Evolutionary conservation across 2,329 filamentous ascomycete genomes (phyloP), one percentile per base, ranked within the genome.

Genomic region (Aspergillus fructus): DNA sequence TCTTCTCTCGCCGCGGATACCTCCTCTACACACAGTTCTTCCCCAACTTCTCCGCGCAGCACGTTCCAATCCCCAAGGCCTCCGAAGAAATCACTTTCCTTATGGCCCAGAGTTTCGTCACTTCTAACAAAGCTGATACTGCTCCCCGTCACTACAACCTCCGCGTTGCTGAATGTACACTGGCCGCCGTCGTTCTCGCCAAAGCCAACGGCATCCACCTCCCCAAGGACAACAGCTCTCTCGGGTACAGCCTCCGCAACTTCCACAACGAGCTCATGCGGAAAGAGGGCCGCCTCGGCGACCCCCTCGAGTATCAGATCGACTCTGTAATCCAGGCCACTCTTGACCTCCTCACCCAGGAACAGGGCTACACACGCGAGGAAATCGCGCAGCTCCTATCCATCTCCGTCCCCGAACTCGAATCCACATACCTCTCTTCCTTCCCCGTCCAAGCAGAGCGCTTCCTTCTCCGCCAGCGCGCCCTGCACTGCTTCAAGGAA

Each of bases 61-160:
- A 93, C 46, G 87, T 97, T 59, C 83, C 87, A 41, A 91, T 99
- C 72, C 93, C 93, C 13, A 83, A 86, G 56, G 90, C 92, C 4
- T 81, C 86, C 46, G 90, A 92, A 2, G 91, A 96, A 65, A 83
- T 97, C 54, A 91, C 87, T 64, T 97, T 99, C 75, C 83, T 99
- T 62, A 92, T 97, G 64, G 93, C 93, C 7, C 94, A 99, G 73
- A 96, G 90, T 59, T 96, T 96, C 72, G 89, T 99, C 59, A 89
- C 89, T 15, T 90, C 93, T 5, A 93, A 97, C 80, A 99, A 99
- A 78, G 90, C 94, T 70, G 89, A 93, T 60, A 96, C 93, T 1
- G 94, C 89, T 0, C 93, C 93, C 0, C 88, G 96, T 62, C 91
- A 93, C 81, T 99, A 97, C 81, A 99, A 99, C 74, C 84, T 99